Evolutionary conservation across 108 stramenopile genomes (phyloP), one percentile per base, ranked within the genome.

Genomic region (Seminavis robusta): DNA sequence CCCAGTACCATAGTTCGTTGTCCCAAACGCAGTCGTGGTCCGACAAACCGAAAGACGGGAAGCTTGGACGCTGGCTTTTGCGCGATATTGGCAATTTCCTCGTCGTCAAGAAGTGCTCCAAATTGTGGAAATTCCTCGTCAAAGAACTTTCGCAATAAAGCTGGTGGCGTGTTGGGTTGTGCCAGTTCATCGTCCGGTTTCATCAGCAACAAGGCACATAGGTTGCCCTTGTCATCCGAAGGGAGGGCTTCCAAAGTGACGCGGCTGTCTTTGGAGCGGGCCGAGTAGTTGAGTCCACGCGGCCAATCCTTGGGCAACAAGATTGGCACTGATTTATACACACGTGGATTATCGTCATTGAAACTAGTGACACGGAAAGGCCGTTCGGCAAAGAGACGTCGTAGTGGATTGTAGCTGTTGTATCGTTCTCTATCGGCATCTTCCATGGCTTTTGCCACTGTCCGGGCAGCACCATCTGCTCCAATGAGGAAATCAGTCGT

Each of bases 211-310:
- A 84, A 70, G 7, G 59, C 90, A 46, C 77, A 79, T 20, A 70
- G 65, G 38, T 76, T 69, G 9, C 71, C 71, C 15, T 73, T 42
- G 38, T 56, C 47, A 43, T 71, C 63, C 13, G 84, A 72, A 19
- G 90, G 90, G 23, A 92, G 42, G 3, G 82, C 82, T 48, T 92
- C 90, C n/a, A 86, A 58, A 29, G 63, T 79, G 28, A 92, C 59
- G 0, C 77, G 70, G 16, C 73, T 67, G 33, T 74, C 73, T 13
- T 37, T 47, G 4, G 79, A 67, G 44, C 79, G 63, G 17, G 76
- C 72, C 26, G 71, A 65, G 49, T 81, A 90, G 51, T 90, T 90
- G 23, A 89, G 57, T 60, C 83, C 79, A 28, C 47, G 21, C 27
- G 58, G 59, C 78, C 69, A 78, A 33, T 81, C 77, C 21, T 33